Conservation (phyloP, 23 red algal species). For the Pyropia yezoensis region DNA sequence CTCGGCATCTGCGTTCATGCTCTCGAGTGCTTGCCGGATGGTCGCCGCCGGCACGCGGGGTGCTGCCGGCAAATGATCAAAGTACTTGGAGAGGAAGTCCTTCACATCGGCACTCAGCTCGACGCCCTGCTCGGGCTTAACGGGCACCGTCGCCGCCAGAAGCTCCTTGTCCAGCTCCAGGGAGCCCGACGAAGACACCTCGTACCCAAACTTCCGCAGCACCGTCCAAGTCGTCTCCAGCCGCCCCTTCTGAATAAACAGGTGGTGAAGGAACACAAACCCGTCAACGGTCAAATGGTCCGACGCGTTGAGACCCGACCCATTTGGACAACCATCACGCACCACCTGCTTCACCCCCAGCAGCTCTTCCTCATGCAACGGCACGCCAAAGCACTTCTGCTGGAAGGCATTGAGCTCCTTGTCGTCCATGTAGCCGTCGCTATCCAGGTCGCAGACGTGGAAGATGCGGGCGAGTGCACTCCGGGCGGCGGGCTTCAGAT, state of each 20-base stretch:
- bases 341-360: conserved; percentile 98
- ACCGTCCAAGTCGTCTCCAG: conserved; percentile 98
- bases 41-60: not conserved
- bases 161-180: conserved; percentile 21
- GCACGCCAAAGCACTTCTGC: conserved; percentile 82
- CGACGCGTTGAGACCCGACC: conserved; percentile 40
- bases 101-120: conserved; percentile 52
- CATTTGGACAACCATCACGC: conserved; percentile 39
- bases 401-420: conserved; percentile 98
- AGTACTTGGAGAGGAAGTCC: conserved; percentile 47
- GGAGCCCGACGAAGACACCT: conserved; percentile 52
- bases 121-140: conserved; percentile 61
- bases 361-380: conserved; percentile 65
- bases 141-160: not conserved
- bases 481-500: conserved; percentile 41
- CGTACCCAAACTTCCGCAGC: conserved; percentile 93
- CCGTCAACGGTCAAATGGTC: conserved; percentile 67
- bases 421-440: conserved; percentile 85
- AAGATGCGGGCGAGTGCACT: conserved; percentile 86
- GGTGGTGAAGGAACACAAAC: conserved; percentile 84
- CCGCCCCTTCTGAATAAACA: conserved; percentile 91
- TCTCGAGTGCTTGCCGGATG: not conserved
- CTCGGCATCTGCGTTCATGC: not conserved
- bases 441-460: conserved; percentile 85
- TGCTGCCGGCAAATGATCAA: conserved; percentile 12